A percentile compares a stretch with the other conserved stretches of the same genome.
phyloP scores from a whole-genome alignment of 306 rosid species.

The Nissolia schottii region DNA sequence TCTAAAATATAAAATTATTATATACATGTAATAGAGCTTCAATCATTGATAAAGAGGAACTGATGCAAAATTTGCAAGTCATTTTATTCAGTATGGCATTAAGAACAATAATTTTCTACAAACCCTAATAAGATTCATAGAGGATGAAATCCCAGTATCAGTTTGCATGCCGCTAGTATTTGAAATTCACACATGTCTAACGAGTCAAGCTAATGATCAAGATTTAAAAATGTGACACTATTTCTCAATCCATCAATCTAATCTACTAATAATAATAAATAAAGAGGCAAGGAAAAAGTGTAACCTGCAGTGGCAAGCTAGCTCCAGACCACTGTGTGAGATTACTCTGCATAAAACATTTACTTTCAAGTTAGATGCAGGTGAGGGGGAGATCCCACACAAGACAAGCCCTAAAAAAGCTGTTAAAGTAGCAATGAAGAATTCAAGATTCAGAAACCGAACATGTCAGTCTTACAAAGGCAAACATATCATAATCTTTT shows the following conservation, averaged over 20 bases:
- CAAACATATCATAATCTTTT: constrained; percentile 31
- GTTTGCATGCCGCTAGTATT: not conserved
- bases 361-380: constrained; percentile 34
- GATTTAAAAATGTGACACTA: not conserved
- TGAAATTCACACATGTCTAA: not conserved
- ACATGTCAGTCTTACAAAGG: constrained; percentile 17
- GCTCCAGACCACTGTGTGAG: constrained; percentile 98
- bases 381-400: not conserved
- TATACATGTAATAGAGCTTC: not conserved
- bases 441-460: constrained; percentile 7
- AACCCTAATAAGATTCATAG: not conserved
- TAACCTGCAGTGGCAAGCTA: constrained; percentile 96
- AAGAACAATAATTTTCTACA: not conserved
- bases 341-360: constrained; percentile 68
- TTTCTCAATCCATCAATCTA: constrained; percentile 1
- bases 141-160: constrained; percentile 1
- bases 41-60: not conserved
- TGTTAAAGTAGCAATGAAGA: not conserved
- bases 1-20: not conserved
- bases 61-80: not conserved
- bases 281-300: constrained; percentile 13
- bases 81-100: not conserved
- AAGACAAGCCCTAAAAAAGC: constrained; percentile 21
- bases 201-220: constrained; percentile 1
- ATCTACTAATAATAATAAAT: constrained; percentile 14